Base-by-base conservation (phyloP, 495 filamentous ascomycete species). In the Neurospora sp. region DNA sequence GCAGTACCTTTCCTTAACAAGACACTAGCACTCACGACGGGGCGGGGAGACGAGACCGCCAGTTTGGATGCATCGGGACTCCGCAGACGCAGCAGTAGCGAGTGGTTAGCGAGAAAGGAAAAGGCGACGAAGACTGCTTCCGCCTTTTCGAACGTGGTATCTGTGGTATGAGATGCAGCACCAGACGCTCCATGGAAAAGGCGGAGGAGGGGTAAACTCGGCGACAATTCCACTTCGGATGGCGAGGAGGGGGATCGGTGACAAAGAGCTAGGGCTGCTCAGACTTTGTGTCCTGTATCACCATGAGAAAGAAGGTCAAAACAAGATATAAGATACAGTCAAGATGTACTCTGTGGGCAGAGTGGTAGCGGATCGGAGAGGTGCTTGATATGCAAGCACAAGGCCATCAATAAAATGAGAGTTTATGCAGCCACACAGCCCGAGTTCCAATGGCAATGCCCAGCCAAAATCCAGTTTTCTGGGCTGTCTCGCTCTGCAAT, bases 1-100 rank as follows among this genome's bases (percentile, higher is more conserved):
- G 6, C 12, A 27, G 54, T 31, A 12, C 5, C 35, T 9, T 23
- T 16, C 7, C 5, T 4, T 66, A 66, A 66, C 54, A 16, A 9
- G 2, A 1, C 77, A 74, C 76, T 77, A 77, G 74, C 75, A 79
- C 69, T 74, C 77, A 75, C 75, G 74, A 77, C 76, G 76, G 75
- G 74, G 27, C 27, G 74, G 76, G 73, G 59, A 74, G 72, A 74
- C 69, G 79, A 77, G 73, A 78, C 73, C 74, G 74, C 79, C 78
- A 78, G 75, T 73, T 72, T 69, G 74, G 72, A 74, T 72, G 76
- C 76, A 78, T 75, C 46, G 46, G 75, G 62, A 66, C 54, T 66
- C 54, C 35, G 66, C 62, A 38, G 69, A 54, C 20, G 72, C 72
- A 62, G 54, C 54, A 69, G 39, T 44, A 71, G 66, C 71, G 44